Percentiles rank a stretch among this genome's conserved stretches.
phyloP scores from a whole-genome alignment of 305 asterid genomes.

The Salvia sclarea region DNA sequence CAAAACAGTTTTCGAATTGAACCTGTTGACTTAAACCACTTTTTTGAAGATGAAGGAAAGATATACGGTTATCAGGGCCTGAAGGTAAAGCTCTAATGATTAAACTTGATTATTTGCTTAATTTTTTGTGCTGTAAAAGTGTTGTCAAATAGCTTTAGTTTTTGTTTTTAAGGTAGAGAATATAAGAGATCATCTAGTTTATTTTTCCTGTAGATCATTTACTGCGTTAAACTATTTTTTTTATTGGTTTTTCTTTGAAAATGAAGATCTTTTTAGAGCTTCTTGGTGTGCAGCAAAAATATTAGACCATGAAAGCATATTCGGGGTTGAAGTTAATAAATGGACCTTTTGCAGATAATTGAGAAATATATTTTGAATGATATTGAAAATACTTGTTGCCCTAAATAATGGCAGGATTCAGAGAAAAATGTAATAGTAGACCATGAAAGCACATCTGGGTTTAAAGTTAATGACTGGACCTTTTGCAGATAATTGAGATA shows the following conservation, averaged over 20 bases:
- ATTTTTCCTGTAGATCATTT: neutral
- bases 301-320: neutral
- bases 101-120: neutral
- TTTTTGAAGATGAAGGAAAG: slow-evolving; percentile 82
- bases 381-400: neutral
- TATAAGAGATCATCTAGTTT: neutral
- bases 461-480: neutral
- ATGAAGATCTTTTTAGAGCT: neutral
- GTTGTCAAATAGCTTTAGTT: neutral
- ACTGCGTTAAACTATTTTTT: neutral
- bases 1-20: slow-evolving; percentile 54
- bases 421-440: neutral
- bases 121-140: slow-evolving; percentile 8
- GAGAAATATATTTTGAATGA: neutral
- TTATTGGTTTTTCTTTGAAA: neutral
- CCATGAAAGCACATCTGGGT: neutral
- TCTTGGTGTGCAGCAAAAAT: neutral
- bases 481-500: slow-evolving; percentile 2
- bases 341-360: neutral
- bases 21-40: slow-evolving; percentile 70
- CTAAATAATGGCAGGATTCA: too few relatives aligned
- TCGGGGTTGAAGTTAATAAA: neutral
- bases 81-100: slow-evolving; percentile 52
- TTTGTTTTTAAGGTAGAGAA: neutral
- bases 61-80: slow-evolving; percentile 79